Conservation (phyloP, 805 yeast genomes). For the Yamadazyma olivae region DNA sequence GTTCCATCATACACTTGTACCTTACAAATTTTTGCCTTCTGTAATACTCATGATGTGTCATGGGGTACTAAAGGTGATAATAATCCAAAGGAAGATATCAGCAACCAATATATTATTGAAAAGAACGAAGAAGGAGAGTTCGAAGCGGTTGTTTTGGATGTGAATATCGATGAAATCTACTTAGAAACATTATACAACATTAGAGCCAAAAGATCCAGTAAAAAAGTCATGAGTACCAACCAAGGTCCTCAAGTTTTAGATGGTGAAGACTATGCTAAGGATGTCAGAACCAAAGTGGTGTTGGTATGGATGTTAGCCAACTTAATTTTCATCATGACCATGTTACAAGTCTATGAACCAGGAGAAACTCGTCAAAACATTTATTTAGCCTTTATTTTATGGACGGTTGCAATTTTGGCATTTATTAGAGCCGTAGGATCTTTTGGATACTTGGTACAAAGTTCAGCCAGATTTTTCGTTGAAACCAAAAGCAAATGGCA, state of each 20-base stretch:
- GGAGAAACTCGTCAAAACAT: slow-evolving; percentile 58
- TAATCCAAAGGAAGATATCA: slow-evolving; percentile 55
- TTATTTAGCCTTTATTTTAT: slow-evolving; percentile 78
- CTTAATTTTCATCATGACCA: slow-evolving; percentile 77
- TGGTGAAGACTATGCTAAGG: slow-evolving; percentile 87
- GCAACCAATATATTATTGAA: slow-evolving; percentile 79
- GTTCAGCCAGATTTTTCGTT: slow-evolving; percentile 32
- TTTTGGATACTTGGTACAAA: slow-evolving; percentile 55
- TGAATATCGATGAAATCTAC: slow-evolving; percentile 81
- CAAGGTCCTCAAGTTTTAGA: slow-evolving; percentile 24
- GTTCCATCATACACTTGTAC: slow-evolving; percentile 92
- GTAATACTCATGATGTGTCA: slow-evolving; percentile 96
- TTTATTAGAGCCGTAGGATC: slow-evolving; percentile 83
- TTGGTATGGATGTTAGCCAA: slow-evolving; percentile 89
- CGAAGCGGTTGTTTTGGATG: slow-evolving; percentile 78
- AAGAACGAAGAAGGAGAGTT: slow-evolving; percentile 75
- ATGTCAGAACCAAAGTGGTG: slow-evolving; percentile 93
- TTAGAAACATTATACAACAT: slow-evolving; percentile 71
- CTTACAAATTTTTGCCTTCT: slow-evolving; percentile 91
- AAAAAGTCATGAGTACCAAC: slow-evolving; percentile 31
- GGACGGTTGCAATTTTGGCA: slow-evolving; percentile 90
- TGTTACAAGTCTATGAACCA: slow-evolving; percentile 76
- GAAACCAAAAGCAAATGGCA: slow-evolving; percentile 40
- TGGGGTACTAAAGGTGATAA: slow-evolving; percentile 99
- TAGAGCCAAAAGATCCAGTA: slow-evolving; percentile 65